These are phyloP conservation scores for Colletotrichum australisinense DNA, from an alignment of 2,329 filamentous ascomycete species.

Conservation along the genomic window DNA sequence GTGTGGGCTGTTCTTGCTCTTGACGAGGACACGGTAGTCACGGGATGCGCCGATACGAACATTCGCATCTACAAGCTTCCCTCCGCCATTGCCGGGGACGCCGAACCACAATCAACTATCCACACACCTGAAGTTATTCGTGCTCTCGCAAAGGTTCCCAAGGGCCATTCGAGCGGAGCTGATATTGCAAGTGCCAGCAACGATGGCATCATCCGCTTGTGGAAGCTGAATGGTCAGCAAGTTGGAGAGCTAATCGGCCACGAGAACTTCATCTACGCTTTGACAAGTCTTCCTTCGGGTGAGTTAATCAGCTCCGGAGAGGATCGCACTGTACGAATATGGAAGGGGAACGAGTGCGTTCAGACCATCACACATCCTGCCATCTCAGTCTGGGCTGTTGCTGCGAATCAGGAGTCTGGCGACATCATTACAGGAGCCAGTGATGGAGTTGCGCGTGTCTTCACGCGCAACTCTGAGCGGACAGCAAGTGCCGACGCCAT, in stretches of 20 bases:
- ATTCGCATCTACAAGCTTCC: conserved; percentile 86
- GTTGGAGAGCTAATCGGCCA: conserved; percentile 86
- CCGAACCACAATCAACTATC: conserved; percentile 65
- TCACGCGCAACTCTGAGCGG: conserved; percentile 78
- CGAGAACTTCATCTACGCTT: conserved; percentile 93
- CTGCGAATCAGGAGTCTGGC: conserved; percentile 82
- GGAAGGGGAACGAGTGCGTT: conserved; percentile 84
- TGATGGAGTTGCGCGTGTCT: conserved; percentile 86
- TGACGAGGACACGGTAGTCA: conserved; percentile 83
- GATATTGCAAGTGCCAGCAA: conserved; percentile 97
- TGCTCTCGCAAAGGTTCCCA: conserved; percentile 85
- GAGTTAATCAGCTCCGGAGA: conserved; percentile 93
- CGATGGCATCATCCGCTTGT: conserved; percentile 88
- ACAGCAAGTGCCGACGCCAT: conserved; percentile 76
- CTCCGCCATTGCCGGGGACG: conserved; percentile 65
- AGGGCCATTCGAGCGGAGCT: conserved; percentile 81
- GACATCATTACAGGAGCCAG: conserved; percentile 96
- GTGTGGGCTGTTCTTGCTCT: conserved; percentile 95
- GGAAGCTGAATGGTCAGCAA: conserved; percentile 82
- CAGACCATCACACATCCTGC: conserved; percentile 98
- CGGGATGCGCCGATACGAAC: conserved; percentile 90
- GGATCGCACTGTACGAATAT: conserved; percentile 92
- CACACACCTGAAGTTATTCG: conserved; percentile 85
- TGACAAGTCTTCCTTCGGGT: conserved; percentile 81
- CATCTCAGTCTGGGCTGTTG: conserved; percentile 95